A percentile compares a stretch with the other conserved stretches of the same genome.
Evolutionary conservation across 2,329 filamentous ascomycete genomes (phyloP).

Genomic region (Trichoderma polysporum): DNA sequence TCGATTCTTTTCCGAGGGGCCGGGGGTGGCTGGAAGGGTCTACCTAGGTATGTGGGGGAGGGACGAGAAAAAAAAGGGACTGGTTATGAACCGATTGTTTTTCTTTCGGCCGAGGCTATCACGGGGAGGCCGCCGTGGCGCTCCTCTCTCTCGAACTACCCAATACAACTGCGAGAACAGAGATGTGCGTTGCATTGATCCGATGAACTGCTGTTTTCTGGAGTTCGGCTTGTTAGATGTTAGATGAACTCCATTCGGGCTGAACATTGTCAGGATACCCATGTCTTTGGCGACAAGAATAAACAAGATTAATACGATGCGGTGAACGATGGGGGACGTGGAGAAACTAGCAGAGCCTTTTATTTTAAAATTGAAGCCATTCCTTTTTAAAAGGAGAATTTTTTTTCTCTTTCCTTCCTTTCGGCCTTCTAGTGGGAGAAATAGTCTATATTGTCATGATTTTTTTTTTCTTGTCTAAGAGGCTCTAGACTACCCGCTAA

Average conservation of each 20-base stretch:
- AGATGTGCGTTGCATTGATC: background rate
- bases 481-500: background rate
- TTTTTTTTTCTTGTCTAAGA: background rate
- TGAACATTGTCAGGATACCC: constrained; percentile 5
- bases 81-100: background rate
- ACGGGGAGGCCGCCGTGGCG: constrained; percentile 7
- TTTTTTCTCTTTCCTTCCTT: background rate
- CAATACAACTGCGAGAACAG: background rate
- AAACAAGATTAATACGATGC: background rate
- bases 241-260: background rate
- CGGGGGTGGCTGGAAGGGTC: background rate
- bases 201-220: background rate
- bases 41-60: background rate
- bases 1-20: background rate
- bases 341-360: background rate
- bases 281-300: background rate
- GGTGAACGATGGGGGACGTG: background rate
- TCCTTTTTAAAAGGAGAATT: background rate
- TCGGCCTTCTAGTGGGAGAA: constrained; percentile 7
- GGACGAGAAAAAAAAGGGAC: background rate
- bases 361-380: constrained; percentile 1
- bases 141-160: background rate
- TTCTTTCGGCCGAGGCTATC: constrained; percentile 8
- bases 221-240: background rate
- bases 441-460: too few relatives aligned